Percentiles rank a stretch among this genome's conserved stretches.
Evolutionary conservation across 257 asterid genomes (phyloP).

Genomic region (Nicotiana benthamiana): DNA sequence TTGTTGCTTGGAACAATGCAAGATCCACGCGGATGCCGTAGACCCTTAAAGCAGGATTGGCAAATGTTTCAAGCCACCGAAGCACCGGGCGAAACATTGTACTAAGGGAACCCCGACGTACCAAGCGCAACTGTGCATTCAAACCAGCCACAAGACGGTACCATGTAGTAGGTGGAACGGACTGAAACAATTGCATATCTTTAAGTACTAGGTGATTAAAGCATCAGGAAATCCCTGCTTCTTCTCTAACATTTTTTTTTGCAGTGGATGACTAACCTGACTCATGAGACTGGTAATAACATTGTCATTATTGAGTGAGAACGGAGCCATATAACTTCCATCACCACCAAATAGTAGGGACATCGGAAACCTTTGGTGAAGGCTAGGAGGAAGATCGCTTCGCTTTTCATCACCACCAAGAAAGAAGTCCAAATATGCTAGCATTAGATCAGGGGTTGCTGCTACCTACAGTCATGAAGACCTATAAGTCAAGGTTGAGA

Average conservation of each 20-base stretch:
- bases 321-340: slow-evolving; percentile 95
- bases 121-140: slow-evolving; percentile 95
- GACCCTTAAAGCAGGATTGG: slow-evolving; percentile 71
- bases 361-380: slow-evolving; percentile 80
- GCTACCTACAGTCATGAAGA: slow-evolving; percentile 59
- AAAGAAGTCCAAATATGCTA: slow-evolving; percentile 82
- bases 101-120: slow-evolving; percentile 73
- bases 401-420: slow-evolving; percentile 99
- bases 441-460: slow-evolving; percentile 94
- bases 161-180: slow-evolving; percentile 91
- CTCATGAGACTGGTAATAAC: slow-evolving; percentile 88
- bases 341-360: slow-evolving; percentile 90
- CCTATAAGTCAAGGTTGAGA: slow-evolving; percentile 10
- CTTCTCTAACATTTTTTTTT: not conserved
- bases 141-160: slow-evolving; percentile 97
- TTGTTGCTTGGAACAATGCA: slow-evolving; percentile 75
- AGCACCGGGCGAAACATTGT: slow-evolving; percentile 60
- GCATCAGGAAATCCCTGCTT: not conserved
- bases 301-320: slow-evolving; percentile 78
- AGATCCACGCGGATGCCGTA: slow-evolving; percentile 69
- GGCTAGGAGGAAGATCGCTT: slow-evolving; percentile 83
- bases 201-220: not conserved
- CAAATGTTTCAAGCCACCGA: slow-evolving; percentile 76
- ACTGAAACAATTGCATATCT: slow-evolving; percentile 34
- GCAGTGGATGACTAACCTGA: slow-evolving; percentile 53